These are phyloP conservation scores for Cytidiella melzeri DNA, from an alignment of 768 basidiomycete species.

Conservation along the genomic window DNA sequence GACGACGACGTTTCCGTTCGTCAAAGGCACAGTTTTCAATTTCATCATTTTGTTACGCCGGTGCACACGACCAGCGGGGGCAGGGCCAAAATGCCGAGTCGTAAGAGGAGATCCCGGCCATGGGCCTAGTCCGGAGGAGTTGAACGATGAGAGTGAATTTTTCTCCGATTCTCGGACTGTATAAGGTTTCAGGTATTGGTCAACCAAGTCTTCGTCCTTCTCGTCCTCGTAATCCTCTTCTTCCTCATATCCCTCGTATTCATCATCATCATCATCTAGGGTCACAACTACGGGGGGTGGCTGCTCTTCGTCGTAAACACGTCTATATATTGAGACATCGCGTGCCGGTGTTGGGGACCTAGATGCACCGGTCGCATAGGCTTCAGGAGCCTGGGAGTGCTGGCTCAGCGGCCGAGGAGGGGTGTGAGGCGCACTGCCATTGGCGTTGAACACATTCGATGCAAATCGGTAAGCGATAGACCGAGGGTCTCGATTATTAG, in stretches of 20 bases:
- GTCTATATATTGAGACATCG: conserved; percentile 1
- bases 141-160: neutral
- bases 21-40: conserved; percentile 66
- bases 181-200: neutral
- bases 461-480: conserved; percentile 8
- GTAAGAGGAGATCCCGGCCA: conserved; percentile 36
- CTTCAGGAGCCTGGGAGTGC: neutral
- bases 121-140: conserved; percentile 4
- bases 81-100: conserved; percentile 84
- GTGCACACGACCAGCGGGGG: conserved; percentile 71
- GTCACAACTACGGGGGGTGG: neutral
- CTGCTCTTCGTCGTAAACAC: conserved; percentile 4
- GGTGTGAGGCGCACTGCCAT: neutral
- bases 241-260: conserved; percentile 6
- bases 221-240: neutral
- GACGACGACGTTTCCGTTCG: conserved; percentile 84
- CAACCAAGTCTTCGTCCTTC: neutral
- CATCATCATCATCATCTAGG: neutral
- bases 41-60: conserved; percentile 62
- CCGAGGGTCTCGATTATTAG: neutral
- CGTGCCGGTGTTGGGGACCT: conserved; percentile 9
- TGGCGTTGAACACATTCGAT: conserved; percentile 2
- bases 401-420: neutral
- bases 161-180: neutral
- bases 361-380: conserved; percentile 3